These are phyloP conservation scores for Cyclocybe aegerita DNA, from an alignment of 768 basidiomycete species.

Conservation along the genomic window DNA sequence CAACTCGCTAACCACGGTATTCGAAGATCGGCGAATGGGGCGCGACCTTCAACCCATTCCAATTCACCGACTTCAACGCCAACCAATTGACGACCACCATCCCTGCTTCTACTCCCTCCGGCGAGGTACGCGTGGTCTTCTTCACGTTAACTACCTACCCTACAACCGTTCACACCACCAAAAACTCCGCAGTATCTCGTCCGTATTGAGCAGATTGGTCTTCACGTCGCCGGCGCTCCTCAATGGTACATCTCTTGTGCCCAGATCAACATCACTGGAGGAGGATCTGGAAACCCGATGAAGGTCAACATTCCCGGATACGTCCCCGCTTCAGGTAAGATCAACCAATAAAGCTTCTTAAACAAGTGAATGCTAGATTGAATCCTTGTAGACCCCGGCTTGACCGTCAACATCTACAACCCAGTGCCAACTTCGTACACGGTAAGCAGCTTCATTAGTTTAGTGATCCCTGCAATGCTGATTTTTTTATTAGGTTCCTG, in stretches of 20 bases:
- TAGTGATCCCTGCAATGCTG: background rate
- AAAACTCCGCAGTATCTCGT: slow-evolving; percentile 33
- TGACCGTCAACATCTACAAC: slow-evolving; percentile 43
- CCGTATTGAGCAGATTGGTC: slow-evolving; percentile 46
- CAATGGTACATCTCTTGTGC: slow-evolving; percentile 51
- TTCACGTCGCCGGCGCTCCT: slow-evolving; percentile 44
- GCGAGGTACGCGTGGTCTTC: slow-evolving; percentile 28
- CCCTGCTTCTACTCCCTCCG: slow-evolving; percentile 39
- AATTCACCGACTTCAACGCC: slow-evolving; percentile 28
- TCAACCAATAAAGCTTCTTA: background rate
- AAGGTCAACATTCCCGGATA: slow-evolving; percentile 53
- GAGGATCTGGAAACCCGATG: slow-evolving; percentile 41
- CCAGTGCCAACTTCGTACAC: slow-evolving; percentile 34
- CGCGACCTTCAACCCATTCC: slow-evolving; percentile 36
- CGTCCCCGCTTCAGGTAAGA: slow-evolving; percentile 33
- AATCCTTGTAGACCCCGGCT: slow-evolving; percentile 30
- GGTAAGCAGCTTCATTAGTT: slow-evolving; percentile 7
- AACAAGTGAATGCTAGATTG: too few relatives aligned
- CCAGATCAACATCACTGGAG: slow-evolving; percentile 42
- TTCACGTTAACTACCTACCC: background rate
- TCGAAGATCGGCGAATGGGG: slow-evolving; percentile 42
- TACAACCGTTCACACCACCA: background rate
- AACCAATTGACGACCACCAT: slow-evolving; percentile 39
- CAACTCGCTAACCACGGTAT: background rate
- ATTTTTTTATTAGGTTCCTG: slow-evolving; percentile 12